Base-by-base conservation (phyloP, 306 rosid species). In the Cicer judaicum region DNA sequence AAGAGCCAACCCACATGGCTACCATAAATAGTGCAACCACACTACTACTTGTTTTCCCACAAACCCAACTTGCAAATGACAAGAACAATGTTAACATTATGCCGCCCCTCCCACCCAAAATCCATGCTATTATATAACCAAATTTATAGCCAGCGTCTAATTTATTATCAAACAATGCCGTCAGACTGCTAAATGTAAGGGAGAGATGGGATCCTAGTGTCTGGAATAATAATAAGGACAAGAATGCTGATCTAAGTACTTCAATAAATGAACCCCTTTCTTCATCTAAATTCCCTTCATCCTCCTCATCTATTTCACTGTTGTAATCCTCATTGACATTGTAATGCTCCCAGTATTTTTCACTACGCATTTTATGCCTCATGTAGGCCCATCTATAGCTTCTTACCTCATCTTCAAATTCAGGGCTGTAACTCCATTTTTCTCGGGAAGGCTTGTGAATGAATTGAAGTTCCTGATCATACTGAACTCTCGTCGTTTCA, bases 31-130 rank as follows among this genome's bases (percentile, higher is more conserved):
- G 78, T 75, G 85, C 88, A 81, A 90, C 98, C 19, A 78, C 69
- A 74, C 91, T 90, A 75, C 97, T 94, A 72, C 96, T 91, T 79
- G 90, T 90, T 87, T 94, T 94, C 63, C 97, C 98, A 54, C 88
- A 94, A 63, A 79, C 85, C 96, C 98, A 94, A 79, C 97, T 91
- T 13, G 93, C 91, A 78, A 93, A 91, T 10, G 91, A 89, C 77
- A 91, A 85, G 80, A 89, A 88, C 78, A 94, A 44, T 54, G 93
- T 83, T 8, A 93, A 89, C 85, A 94, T 80, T 72, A 94, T 67
- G 43, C 98, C 98, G 5, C 86, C 87, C 68, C 85, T 86, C 19
- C 97, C 98, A 21, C 97, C 97, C 81, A 94, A 67, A 83, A 88
- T 59, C 96, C 94, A 91, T 21, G 98, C 97, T 64, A 93, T 81